Evolutionary conservation across 192 early-diverging fungal species (phyloP).

Genomic region (Spinellus fusiger): DNA sequence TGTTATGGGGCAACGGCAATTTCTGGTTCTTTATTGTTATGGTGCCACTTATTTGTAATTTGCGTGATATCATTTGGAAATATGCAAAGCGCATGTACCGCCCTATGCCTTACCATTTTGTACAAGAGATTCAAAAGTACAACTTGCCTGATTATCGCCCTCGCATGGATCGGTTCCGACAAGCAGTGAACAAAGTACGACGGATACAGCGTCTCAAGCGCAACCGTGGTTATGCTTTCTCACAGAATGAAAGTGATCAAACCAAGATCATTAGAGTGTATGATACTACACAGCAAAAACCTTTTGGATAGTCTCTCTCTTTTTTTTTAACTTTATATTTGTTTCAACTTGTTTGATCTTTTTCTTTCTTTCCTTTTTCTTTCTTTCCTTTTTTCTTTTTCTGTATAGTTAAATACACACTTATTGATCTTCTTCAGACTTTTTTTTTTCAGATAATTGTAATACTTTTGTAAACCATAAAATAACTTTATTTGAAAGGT

Average conservation of each 20-base stretch:
- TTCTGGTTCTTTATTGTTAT: constrained; percentile 90
- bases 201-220: constrained; percentile 87
- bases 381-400: background rate
- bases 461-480: too few species aligned
- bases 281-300: constrained; percentile 54
- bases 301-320: constrained; percentile 34
- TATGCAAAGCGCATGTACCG: constrained; percentile 85
- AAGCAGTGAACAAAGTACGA: constrained; percentile 97
- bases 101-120: constrained; percentile 86
- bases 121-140: constrained; percentile 99
- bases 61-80: constrained; percentile 93
- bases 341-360: background rate
- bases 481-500: too few species aligned
- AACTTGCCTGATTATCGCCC: constrained; percentile 98
- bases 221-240: constrained; percentile 95
- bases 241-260: constrained; percentile 94
- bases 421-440: too few species aligned
- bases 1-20: constrained; percentile 55
- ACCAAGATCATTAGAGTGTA: constrained; percentile 55
- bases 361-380: background rate
- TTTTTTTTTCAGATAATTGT: too few species aligned
- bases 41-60: constrained; percentile 76
- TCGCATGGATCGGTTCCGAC: constrained; percentile 96
- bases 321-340: background rate
- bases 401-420: too few species aligned